phyloP scores from a whole-genome alignment of 352 stramenopile genomes.

The Phytopythium mirpurense region DNA sequence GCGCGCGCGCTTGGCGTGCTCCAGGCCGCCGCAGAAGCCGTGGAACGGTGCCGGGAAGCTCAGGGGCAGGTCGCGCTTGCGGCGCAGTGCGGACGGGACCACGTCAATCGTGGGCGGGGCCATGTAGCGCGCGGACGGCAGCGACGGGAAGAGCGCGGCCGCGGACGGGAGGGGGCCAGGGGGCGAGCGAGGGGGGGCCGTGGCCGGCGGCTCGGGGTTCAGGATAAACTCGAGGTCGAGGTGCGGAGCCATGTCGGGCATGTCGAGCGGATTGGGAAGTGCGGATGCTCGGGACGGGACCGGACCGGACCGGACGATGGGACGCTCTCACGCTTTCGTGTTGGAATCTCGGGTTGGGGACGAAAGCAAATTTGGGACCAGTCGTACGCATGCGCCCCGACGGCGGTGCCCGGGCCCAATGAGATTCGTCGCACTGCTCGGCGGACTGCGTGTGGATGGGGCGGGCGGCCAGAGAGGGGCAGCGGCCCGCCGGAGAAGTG shows the following conservation, averaged over 20 bases:
- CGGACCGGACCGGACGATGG: background rate
- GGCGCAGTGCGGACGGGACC: constrained; percentile 14
- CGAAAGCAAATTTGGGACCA: constrained; percentile 7
- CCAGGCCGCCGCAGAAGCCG: background rate
- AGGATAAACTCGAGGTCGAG: constrained; percentile 29
- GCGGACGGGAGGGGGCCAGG: constrained; percentile 7
- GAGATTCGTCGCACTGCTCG: constrained; percentile 8
- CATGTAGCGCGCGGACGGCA: constrained; percentile 11
- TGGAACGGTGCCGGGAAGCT: background rate
- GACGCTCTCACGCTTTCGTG: no score
- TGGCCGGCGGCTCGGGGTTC: constrained; percentile 19
- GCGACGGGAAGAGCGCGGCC: constrained; percentile 8
- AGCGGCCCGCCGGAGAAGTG: background rate
- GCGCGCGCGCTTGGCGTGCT: constrained; percentile 12
- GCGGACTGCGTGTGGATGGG: constrained; percentile 7
- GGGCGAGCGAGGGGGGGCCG: constrained; percentile 9
- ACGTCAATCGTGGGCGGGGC: constrained; percentile 22
- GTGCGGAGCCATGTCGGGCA: constrained; percentile 4
- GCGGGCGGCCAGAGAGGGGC: background rate
- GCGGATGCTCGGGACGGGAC: background rate
- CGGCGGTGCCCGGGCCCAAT: constrained; percentile 12
- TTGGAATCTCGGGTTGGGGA: background rate
- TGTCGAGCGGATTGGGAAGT: constrained; percentile 3
- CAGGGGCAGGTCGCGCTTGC: constrained; percentile 6
- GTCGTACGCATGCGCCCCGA: background rate